phyloP scores from a whole-genome alignment of 2,329 filamentous ascomycete species.

The Colletotrichum noveboracense region DNA sequence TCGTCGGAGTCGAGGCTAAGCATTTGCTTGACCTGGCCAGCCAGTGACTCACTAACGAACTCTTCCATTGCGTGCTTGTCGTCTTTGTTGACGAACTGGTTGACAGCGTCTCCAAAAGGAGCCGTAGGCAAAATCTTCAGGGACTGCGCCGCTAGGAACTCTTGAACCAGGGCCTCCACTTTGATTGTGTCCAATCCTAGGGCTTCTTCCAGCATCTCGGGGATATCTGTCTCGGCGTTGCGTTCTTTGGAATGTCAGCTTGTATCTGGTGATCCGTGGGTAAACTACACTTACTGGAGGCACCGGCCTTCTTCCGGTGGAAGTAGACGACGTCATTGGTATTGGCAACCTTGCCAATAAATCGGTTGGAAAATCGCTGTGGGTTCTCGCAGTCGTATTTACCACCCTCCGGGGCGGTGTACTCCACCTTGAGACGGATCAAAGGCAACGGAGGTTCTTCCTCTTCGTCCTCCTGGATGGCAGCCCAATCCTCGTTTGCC shows the following conservation, averaged over 20 bases:
- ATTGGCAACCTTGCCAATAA: conserved; percentile 90
- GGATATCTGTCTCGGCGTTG: conserved; percentile 60
- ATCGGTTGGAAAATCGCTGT: conserved; percentile 93
- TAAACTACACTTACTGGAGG: conserved; percentile 43
- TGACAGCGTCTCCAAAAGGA: conserved; percentile 90
- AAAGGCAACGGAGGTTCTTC: conserved; percentile 76
- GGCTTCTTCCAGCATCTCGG: conserved; percentile 68
- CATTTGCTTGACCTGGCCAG: conserved; percentile 73
- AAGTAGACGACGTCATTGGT: conserved; percentile 93
- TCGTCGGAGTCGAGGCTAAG: conserved; percentile 70
- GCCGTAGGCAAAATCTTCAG: conserved; percentile 93
- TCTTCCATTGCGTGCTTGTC: conserved; percentile 91
- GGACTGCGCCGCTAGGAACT: conserved; percentile 86
- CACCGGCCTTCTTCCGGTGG: conserved; percentile 80
- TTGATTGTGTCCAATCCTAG: conserved; percentile 78
- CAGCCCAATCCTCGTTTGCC: conserved; percentile 81
- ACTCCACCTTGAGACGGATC: conserved; percentile 90
- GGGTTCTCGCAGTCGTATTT: conserved; percentile 93
- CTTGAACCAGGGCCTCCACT: conserved; percentile 86
- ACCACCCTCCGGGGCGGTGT: conserved; percentile 82
- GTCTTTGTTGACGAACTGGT: conserved; percentile 92
- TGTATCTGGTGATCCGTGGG: not conserved
- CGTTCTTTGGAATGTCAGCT: conserved; percentile 28
- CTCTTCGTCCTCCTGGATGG: conserved; percentile 71
- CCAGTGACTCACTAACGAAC: conserved; percentile 76